Percentiles rank a stretch among this genome's conserved stretches.
Conservation (phyloP, 73 alveolate genomes). For the Symbiodinium natans region DNA sequence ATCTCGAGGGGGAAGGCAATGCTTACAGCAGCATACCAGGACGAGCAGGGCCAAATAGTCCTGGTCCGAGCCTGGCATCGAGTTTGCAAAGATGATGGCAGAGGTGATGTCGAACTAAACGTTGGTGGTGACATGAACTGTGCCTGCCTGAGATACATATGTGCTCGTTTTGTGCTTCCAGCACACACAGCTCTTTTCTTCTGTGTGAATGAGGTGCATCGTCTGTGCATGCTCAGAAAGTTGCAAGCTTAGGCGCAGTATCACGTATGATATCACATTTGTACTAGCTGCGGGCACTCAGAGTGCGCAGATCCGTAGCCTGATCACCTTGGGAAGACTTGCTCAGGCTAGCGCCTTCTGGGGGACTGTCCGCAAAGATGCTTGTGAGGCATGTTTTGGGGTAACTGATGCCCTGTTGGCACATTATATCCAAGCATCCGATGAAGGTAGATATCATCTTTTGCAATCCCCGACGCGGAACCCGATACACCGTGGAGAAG, state of each 20-base stretch:
- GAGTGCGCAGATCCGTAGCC: background rate
- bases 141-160: conserved; percentile 1
- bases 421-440: too few species aligned
- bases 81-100: conserved; percentile 78
- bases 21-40: conserved; percentile 78
- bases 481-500: conserved; percentile 84
- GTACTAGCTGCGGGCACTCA: background rate
- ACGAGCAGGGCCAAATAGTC: conserved; percentile 78
- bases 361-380: conserved; percentile 60
- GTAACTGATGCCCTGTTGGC: too few species aligned
- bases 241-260: background rate
- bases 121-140: background rate
- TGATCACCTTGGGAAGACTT: too few species aligned
- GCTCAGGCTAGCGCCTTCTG: conserved; percentile 47
- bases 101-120: conserved; percentile 80
- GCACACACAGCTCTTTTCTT: too few species aligned
- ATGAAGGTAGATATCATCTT: conserved; percentile 63
- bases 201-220: conserved; percentile 30
- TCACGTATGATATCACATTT: too few species aligned
- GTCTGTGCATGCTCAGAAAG: conserved; percentile 44
- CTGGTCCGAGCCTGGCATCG: conserved; percentile 93
- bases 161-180: too few species aligned
- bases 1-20: conserved; percentile 49
- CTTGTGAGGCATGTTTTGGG: conserved; percentile 17
- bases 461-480: conserved; percentile 87